phyloP scores from a whole-genome alignment of 148 eudicot species.

The Chenopodium quinoa region DNA sequence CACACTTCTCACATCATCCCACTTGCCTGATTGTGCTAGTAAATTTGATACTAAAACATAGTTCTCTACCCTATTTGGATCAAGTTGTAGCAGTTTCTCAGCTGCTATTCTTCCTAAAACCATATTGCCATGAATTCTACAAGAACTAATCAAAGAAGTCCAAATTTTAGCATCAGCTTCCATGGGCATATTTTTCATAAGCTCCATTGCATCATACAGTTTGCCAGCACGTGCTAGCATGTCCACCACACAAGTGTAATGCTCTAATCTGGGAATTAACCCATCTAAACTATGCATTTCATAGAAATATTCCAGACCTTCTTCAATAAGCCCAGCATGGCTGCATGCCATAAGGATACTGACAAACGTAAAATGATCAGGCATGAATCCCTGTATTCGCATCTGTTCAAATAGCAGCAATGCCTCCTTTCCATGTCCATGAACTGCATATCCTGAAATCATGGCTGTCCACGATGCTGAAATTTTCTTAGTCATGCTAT shows the following conservation, averaged over 20 bases:
- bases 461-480: constrained; percentile 48
- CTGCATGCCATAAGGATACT: constrained; percentile 50
- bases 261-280: constrained; percentile 53
- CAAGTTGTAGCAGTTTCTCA: constrained; percentile 40
- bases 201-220: constrained; percentile 47
- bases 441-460: constrained; percentile 65
- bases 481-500: constrained; percentile 32
- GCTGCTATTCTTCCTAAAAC: constrained; percentile 49
- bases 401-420: constrained; percentile 45
- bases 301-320: constrained; percentile 48
- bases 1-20: constrained; percentile 52
- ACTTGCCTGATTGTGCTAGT: constrained; percentile 52
- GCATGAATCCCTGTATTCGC: constrained; percentile 41
- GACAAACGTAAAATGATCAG: constrained; percentile 47
- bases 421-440: constrained; percentile 55
- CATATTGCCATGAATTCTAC: constrained; percentile 40
- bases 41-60: constrained; percentile 55
- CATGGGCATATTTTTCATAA: constrained; percentile 47
- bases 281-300: constrained; percentile 48
- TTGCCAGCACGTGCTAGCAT: constrained; percentile 65
- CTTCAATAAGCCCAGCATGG: constrained; percentile 52
- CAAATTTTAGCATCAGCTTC: constrained; percentile 59
- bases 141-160: constrained; percentile 58
- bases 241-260: constrained; percentile 68
- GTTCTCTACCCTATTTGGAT: constrained; percentile 45